Conservation (phyloP, 768 basidiomycete species). For the Boletus bicolor region DNA sequence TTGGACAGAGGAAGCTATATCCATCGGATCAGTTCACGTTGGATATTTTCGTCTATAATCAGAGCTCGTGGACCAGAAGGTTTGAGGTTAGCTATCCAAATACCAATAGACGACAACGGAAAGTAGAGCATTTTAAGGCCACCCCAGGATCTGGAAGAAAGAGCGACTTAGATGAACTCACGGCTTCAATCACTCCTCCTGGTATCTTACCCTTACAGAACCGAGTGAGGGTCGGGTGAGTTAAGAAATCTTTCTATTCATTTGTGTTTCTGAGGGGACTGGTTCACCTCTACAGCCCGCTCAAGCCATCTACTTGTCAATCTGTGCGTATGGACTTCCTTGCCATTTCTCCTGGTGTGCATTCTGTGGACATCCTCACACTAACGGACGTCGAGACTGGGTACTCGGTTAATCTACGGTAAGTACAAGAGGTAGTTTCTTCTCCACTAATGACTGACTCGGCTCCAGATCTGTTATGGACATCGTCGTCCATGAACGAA, state of each 20-base stretch:
- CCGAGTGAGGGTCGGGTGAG: conserved; percentile 76
- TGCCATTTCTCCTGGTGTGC: conserved; percentile 76
- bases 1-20: conserved; percentile 51
- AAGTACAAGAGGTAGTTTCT: conserved; percentile 9
- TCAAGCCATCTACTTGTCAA: conserved; percentile 79
- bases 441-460: conserved; percentile 2
- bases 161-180: conserved; percentile 26
- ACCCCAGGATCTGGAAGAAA: conserved; percentile 19
- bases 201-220: conserved; percentile 77
- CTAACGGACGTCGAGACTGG: conserved; percentile 75
- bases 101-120: conserved; percentile 41
- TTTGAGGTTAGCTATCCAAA: conserved; percentile 75
- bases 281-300: conserved; percentile 47
- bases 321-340: conserved; percentile 85
- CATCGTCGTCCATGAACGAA: conserved; percentile 62
- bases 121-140: conserved; percentile 30
- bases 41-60: conserved; percentile 87
- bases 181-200: conserved; percentile 36
- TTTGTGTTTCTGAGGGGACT: background rate
- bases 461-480: conserved; percentile 67
- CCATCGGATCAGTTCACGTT: conserved; percentile 74
- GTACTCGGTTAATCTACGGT: conserved; percentile 73
- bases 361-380: conserved; percentile 67
- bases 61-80: conserved; percentile 67
- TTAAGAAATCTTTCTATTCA: conserved; percentile 9